A percentile compares a stretch with the other conserved stretches of the same genome.
Evolutionary conservation across 371 early-diverging fungal genomes (phyloP).

Genomic region (Nematocida sp.): DNA sequence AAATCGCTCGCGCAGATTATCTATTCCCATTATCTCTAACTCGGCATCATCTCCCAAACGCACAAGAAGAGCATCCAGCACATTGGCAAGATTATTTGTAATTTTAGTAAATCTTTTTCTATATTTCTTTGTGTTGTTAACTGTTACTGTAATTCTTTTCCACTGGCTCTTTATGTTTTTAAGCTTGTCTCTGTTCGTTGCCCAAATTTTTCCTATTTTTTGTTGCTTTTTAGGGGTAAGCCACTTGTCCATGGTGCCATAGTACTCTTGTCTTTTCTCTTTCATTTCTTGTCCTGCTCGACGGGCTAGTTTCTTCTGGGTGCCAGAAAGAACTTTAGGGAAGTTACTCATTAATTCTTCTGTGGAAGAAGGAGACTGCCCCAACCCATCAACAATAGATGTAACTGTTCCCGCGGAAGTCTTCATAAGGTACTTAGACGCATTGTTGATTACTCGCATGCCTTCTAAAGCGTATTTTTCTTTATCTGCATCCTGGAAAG

Average conservation of each 20-base stretch:
- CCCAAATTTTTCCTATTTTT: slow-evolving; percentile 9
- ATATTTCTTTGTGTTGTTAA: not conserved
- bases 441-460: not conserved
- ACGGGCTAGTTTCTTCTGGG: not conserved
- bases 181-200: not conserved
- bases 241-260: not conserved
- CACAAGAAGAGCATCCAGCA: not conserved
- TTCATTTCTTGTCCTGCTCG: no score
- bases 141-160: not conserved
- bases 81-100: slow-evolving; percentile 32
- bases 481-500: not conserved
- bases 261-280: not conserved
- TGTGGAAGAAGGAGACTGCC: slow-evolving; percentile 14
- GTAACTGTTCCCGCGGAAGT: slow-evolving; percentile 24
- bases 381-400: slow-evolving; percentile 16
- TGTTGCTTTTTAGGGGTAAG: not conserved
- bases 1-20: slow-evolving; percentile 15
- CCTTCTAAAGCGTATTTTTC: not conserved
- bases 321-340: slow-evolving; percentile 15
- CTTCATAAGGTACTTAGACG: slow-evolving; percentile 21
- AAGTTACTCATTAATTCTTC: not conserved
- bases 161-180: slow-evolving; percentile 21
- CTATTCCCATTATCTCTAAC: slow-evolving; percentile 31
- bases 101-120: not conserved
- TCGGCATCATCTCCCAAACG: slow-evolving; percentile 7